These are phyloP conservation scores for Fusarium sp. DNA, from an alignment of 2,329 filamentous ascomycete genomes.

Conservation along the genomic window DNA sequence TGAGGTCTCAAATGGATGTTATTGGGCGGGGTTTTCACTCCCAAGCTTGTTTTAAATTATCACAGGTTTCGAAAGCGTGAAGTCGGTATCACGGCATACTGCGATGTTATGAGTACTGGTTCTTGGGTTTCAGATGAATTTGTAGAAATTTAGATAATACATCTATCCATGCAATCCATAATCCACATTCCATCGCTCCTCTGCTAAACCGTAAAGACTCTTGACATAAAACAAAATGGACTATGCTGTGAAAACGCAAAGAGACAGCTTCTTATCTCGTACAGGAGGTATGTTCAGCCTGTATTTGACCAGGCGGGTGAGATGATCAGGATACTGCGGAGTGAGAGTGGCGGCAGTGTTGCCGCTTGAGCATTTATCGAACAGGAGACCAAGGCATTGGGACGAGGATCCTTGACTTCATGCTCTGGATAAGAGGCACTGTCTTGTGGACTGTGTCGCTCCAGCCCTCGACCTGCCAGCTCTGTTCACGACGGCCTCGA, in stretches of 20 bases:
- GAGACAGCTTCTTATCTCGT: conserved; percentile 26
- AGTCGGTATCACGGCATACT: not conserved
- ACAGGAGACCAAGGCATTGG: conserved; percentile 98
- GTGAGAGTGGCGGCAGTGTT: not conserved
- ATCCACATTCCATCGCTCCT: conserved; percentile 38
- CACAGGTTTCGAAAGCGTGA: not conserved
- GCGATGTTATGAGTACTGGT: not conserved
- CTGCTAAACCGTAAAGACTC: conserved; percentile 20
- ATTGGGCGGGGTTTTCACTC: not conserved
- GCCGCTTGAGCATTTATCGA: conserved; percentile 60
- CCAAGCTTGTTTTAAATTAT: not conserved
- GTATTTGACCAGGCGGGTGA: not conserved
- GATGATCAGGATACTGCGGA: not conserved
- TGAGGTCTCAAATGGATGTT: conserved; percentile 22
- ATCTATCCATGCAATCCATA: conserved; percentile 43
- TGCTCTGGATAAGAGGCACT: conserved; percentile 93
- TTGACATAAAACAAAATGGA: conserved; percentile 22
- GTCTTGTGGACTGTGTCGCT: conserved; percentile 98
- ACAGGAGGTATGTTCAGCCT: conserved; percentile 7
- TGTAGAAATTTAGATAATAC: conserved; percentile 38
- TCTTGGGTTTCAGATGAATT: conserved; percentile 25
- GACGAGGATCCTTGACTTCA: conserved; percentile 94
- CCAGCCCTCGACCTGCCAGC: conserved; percentile 96
- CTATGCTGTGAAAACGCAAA: conserved; percentile 25
- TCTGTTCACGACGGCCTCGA: conserved; percentile 89